Percentiles rank a stretch among this genome's conserved stretches.
Evolutionary conservation across 2,329 filamentous ascomycete genomes (phyloP).

Genomic region (Herpomyces periplanetae): DNA sequence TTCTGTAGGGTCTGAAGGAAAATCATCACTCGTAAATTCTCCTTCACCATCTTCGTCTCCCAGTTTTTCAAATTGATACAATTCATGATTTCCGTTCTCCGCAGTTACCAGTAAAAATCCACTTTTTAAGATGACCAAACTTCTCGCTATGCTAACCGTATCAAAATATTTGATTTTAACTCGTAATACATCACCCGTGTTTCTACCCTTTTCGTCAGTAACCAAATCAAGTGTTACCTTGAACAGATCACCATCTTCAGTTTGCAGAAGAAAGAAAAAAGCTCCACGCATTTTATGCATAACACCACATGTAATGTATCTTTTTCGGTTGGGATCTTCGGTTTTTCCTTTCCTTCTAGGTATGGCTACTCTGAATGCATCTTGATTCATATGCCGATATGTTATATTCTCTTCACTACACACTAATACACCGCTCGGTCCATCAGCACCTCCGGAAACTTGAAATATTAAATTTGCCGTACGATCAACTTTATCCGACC

Average conservation of each 20-base stretch:
- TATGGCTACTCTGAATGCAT: conserved; percentile 54
- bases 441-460: conserved; percentile 67
- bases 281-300: conserved; percentile 89
- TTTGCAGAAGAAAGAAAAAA: conserved; percentile 87
- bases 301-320: conserved; percentile 54
- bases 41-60: conserved; percentile 74
- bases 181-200: conserved; percentile 38
- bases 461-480: conserved; percentile 69
- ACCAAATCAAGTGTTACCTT: conserved; percentile 77
- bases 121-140: conserved; percentile 65
- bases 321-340: conserved; percentile 66
- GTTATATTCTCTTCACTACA: conserved; percentile 81
- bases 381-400: conserved; percentile 83
- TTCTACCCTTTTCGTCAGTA: conserved; percentile 33
- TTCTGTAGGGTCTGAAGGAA: conserved; percentile 29
- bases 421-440: conserved; percentile 71
- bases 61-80: conserved; percentile 90
- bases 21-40: conserved; percentile 49
- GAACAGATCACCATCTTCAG: conserved; percentile 90
- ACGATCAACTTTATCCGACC: conserved; percentile 71
- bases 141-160: conserved; percentile 56
- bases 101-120: conserved; percentile 75
- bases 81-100: conserved; percentile 65
- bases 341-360: conserved; percentile 51
- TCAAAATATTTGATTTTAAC: conserved; percentile 94